Conservation (phyloP, 2,329 filamentous ascomycete genomes). For the Calonectria leucothoes region DNA sequence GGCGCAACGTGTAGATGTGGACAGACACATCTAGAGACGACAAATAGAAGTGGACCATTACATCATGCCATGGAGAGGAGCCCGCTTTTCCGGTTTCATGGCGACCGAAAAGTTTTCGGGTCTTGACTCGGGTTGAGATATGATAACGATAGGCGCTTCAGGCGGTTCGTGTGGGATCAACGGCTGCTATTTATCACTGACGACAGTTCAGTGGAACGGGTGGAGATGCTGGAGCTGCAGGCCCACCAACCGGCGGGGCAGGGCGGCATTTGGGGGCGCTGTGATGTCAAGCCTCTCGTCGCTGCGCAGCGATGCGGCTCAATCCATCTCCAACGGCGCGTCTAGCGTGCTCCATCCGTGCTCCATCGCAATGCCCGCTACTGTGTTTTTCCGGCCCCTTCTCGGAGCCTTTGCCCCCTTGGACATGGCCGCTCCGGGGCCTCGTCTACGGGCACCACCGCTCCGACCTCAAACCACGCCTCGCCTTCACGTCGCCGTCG, state of each 20-base stretch:
- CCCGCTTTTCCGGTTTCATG: not conserved
- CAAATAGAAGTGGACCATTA: not conserved
- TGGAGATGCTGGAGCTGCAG: not conserved
- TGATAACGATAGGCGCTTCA: not conserved
- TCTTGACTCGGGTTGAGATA: not conserved
- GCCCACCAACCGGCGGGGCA: not conserved
- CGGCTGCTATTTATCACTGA: conserved; percentile 3
- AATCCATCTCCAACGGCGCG: conserved; percentile 8
- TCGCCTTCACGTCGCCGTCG: not conserved
- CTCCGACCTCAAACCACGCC: not conserved
- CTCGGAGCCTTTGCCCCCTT: not conserved
- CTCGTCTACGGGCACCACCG: no score
- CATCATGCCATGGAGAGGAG: not conserved
- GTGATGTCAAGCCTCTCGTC: not conserved
- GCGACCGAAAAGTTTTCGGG: not conserved
- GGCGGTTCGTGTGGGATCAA: not conserved
- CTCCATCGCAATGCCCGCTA: conserved; percentile 5
- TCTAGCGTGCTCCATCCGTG: not conserved
- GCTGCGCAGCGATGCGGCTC: not conserved
- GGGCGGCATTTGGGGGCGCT: not conserved
- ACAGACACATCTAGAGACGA: not conserved
- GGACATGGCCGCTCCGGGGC: no score
- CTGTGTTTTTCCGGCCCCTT: not conserved
- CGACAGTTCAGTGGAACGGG: conserved; percentile 3
- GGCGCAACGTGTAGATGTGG: not conserved